Percentiles rank a stretch among this genome's conserved stretches.
These are phyloP conservation scores for Ilex aquifolium DNA, from an alignment of 257 asterid species.

Conservation along the genomic window DNA sequence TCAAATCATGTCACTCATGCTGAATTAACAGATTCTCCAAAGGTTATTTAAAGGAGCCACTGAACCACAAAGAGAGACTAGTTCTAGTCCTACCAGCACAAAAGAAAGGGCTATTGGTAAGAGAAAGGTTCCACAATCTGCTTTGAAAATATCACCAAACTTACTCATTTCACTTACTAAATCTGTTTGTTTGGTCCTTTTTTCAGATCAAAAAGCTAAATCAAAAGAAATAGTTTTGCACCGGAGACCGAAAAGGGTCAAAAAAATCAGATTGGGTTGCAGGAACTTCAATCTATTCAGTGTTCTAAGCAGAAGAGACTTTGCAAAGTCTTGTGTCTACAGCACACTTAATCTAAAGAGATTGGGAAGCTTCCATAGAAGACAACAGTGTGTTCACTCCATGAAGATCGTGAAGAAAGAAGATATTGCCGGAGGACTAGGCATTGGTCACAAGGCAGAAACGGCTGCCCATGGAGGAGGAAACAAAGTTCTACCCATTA, in stretches of 20 bases:
- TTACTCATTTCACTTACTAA: background rate
- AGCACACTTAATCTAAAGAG: conserved; percentile 25
- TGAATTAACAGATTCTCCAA: conserved; percentile 38
- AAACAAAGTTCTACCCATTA: conserved; percentile 50
- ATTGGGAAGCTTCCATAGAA: conserved; percentile 21
- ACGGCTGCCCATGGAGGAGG: conserved; percentile 19
- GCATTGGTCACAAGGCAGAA: conserved; percentile 32
- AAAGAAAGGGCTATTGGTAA: conserved; percentile 20
- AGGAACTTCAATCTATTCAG: conserved; percentile 21
- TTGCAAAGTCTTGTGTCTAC: conserved; percentile 37
- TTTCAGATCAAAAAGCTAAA: conserved; percentile 13
- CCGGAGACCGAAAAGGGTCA: conserved; percentile 17
- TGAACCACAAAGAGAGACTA: conserved; percentile 28
- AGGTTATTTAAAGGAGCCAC: conserved; percentile 43
- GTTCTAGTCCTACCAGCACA: conserved; percentile 14
- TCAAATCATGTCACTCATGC: conserved; percentile 29
- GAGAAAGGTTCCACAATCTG: background rate
- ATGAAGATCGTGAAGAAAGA: conserved; percentile 47
- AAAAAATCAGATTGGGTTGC: conserved; percentile 24
- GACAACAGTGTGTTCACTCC: conserved; percentile 13
- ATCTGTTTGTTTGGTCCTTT: background rate
- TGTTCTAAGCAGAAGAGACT: conserved; percentile 27
- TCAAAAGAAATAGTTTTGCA: conserved; percentile 7
- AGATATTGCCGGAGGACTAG: conserved; percentile 31
- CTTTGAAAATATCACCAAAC: background rate